phyloP scores from a whole-genome alignment of 2,329 filamentous ascomycete species.

The Graphium sp. region DNA sequence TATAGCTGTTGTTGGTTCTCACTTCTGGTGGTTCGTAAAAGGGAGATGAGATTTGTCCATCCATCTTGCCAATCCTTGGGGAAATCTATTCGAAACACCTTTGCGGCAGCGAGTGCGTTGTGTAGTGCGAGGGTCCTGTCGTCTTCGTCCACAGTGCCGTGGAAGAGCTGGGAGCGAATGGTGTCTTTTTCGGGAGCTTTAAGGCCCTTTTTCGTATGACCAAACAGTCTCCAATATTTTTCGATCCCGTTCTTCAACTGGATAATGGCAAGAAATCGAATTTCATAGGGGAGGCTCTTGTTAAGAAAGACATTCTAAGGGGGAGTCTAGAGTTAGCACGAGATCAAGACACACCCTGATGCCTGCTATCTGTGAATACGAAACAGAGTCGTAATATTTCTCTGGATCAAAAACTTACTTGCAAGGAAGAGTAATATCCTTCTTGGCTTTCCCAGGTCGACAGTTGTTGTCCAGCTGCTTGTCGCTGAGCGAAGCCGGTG shows the following conservation, averaged over 20 bases:
- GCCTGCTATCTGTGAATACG: conserved; percentile 4
- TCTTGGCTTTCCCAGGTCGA: conserved; percentile 51
- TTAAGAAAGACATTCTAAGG: conserved; percentile 64
- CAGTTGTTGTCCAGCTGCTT: conserved; percentile 55
- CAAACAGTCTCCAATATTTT: conserved; percentile 69
- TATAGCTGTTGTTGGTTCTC: conserved; percentile 49
- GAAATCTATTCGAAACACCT: conserved; percentile 79
- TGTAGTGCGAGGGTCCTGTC: conserved; percentile 65
- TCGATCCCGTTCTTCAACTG: conserved; percentile 95
- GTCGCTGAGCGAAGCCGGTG: conserved; percentile 42
- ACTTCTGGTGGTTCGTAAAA: conserved; percentile 41
- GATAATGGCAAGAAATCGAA: conserved; percentile 81
- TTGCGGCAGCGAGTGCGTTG: conserved; percentile 75
- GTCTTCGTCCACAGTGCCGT: conserved; percentile 61
- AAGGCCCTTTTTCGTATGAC: conserved; percentile 40
- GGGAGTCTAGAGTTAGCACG: conserved; percentile 1
- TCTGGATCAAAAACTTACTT: conserved; percentile 28
- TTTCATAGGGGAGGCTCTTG: conserved; percentile 54
- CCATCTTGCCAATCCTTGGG: conserved; percentile 67
- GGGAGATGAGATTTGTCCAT: conserved; percentile 40
- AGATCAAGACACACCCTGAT: not conserved
- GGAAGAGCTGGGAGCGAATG: conserved; percentile 60
- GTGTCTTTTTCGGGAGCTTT: conserved; percentile 58
- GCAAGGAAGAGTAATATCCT: conserved; percentile 51
- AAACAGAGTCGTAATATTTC: not conserved